Evolutionary conservation across 176 grass and related monocot species (phyloP).

Genomic region (Triticum turgidum): DNA sequence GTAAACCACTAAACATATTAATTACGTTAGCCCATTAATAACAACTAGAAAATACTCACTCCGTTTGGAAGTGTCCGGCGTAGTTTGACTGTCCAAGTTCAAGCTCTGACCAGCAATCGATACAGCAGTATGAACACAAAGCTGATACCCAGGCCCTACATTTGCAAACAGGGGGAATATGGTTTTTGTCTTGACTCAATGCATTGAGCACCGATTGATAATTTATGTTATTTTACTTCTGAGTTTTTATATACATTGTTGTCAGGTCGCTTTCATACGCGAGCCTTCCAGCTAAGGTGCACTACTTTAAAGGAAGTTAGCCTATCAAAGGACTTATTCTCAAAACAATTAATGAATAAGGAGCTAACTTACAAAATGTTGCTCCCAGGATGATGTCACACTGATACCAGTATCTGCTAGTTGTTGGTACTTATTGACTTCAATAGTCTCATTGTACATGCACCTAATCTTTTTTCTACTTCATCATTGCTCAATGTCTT

Average conservation of each 20-base stretch:
- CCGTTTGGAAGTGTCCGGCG: background rate
- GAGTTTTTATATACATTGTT: background rate
- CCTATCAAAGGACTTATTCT: background rate
- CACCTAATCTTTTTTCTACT: background rate
- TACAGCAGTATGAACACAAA: background rate
- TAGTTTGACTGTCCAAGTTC: background rate
- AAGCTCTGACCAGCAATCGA: background rate
- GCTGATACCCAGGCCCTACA: background rate
- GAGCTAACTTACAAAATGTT: slow-evolving; percentile 2
- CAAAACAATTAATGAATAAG: background rate
- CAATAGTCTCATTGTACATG: background rate
- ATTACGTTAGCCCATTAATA: background rate
- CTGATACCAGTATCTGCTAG: background rate
- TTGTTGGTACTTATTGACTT: background rate
- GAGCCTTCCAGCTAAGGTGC: background rate
- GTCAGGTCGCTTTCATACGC: background rate
- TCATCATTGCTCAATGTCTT: background rate
- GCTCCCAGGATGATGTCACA: background rate
- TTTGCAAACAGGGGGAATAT: background rate
- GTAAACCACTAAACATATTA: background rate
- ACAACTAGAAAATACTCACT: background rate
- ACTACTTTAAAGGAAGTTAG: background rate
- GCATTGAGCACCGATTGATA: background rate
- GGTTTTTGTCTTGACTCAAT: background rate
- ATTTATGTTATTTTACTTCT: background rate